Conservation (phyloP, 192 early-diverging fungal genomes). For the Mortierella antarctica region DNA sequence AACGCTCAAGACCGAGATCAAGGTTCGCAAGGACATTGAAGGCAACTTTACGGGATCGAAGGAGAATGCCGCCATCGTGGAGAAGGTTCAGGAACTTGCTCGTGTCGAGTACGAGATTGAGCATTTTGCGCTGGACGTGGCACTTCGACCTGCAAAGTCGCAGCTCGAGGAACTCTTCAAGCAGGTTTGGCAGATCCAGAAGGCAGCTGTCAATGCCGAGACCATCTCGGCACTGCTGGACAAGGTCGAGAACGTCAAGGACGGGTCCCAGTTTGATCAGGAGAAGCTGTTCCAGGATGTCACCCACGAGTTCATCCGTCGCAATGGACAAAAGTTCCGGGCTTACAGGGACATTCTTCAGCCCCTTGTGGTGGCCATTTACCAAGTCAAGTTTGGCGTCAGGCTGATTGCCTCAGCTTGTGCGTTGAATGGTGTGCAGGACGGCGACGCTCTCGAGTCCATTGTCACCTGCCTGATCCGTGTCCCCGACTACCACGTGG, state of each 20-base stretch:
- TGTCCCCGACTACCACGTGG: conserved; percentile 47
- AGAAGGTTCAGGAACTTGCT: conserved; percentile 37
- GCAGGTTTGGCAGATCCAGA: conserved; percentile 67
- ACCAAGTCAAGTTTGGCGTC: conserved; percentile 83
- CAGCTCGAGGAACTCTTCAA: conserved; percentile 74
- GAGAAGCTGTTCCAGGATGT: conserved; percentile 78
- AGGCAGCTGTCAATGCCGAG: conserved; percentile 60
- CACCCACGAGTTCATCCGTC: conserved; percentile 69
- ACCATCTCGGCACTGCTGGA: conserved; percentile 57
- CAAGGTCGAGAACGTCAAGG: conserved; percentile 53
- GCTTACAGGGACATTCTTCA: conserved; percentile 82
- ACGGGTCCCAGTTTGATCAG: conserved; percentile 60
- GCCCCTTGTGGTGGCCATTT: conserved; percentile 73
- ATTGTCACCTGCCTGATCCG: conserved; percentile 55
- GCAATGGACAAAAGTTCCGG: conserved; percentile 74
- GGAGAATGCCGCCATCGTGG: conserved; percentile 53
- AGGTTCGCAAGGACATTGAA: conserved; percentile 68
- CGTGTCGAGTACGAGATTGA: conserved; percentile 51
- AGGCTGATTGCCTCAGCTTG: conserved; percentile 57
- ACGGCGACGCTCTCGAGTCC: conserved; percentile 39
- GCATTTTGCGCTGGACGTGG: conserved; percentile 58
- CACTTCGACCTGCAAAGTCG: conserved; percentile 71
- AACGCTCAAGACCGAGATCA: conserved; percentile 63
- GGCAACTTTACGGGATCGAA: conserved; percentile 69
- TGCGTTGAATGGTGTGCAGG: conserved; percentile 13